These are phyloP conservation scores for Forsythia suspensa DNA, from an alignment of 257 asterid genomes.

Conservation along the genomic window DNA sequence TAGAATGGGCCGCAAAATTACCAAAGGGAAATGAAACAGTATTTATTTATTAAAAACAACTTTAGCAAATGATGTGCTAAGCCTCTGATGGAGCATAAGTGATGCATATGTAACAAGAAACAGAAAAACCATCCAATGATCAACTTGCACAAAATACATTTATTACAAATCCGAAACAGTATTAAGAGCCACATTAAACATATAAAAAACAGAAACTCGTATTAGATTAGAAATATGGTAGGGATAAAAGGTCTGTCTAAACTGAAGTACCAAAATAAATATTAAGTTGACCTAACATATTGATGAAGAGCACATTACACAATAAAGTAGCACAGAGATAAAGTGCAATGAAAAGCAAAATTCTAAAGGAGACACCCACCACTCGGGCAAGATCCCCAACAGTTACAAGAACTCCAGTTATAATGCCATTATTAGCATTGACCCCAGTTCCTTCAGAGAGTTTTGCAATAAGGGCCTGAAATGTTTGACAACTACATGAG, in stretches of 20 bases:
- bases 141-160: not conserved
- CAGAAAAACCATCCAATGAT: not conserved
- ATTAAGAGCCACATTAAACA: not conserved
- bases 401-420: conserved; percentile 95
- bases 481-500: conserved; percentile 17
- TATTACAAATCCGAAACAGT: not conserved
- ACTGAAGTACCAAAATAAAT: not conserved
- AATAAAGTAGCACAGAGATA: conserved; percentile 1
- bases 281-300: not conserved
- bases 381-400: conserved; percentile 99
- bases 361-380: conserved; percentile 56
- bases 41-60: not conserved
- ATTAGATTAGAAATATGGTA: not conserved
- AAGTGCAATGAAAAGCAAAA: conserved; percentile 7
- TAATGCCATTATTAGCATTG: conserved; percentile 89
- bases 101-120: not conserved
- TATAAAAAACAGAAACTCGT: not conserved
- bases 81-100: not conserved
- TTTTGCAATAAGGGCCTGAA: conserved; percentile 93
- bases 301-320: conserved; percentile 4
- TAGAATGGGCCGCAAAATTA: not conserved
- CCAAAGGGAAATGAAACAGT: not conserved
- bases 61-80: not conserved
- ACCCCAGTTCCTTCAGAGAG: conserved; percentile 92
- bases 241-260: not conserved